Evolutionary conservation across 2,329 filamentous ascomycete genomes (phyloP).

Genomic region (Penicillium occitanis): DNA sequence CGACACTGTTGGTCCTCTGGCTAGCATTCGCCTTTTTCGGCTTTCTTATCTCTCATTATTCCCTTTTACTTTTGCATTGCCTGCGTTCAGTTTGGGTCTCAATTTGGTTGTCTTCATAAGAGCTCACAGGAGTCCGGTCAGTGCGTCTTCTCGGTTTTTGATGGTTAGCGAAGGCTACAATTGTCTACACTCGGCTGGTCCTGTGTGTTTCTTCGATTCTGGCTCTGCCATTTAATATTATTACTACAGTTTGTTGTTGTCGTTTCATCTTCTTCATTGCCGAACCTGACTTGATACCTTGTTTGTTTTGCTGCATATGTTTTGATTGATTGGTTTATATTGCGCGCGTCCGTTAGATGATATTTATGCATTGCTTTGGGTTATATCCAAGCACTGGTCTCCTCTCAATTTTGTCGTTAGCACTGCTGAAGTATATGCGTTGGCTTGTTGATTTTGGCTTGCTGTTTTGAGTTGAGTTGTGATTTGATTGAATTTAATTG

Average conservation of each 20-base stretch:
- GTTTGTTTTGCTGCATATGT: slow-evolving; percentile 12
- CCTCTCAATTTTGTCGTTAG: slow-evolving; percentile 16
- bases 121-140: slow-evolving; percentile 47
- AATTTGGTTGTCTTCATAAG: slow-evolving; percentile 31
- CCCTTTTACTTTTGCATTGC: slow-evolving; percentile 30
- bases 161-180: slow-evolving; percentile 37
- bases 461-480: neutral
- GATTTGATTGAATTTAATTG: slow-evolving; percentile 11
- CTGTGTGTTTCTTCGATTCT: slow-evolving; percentile 44
- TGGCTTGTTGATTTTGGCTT: slow-evolving; percentile 6
- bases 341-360: slow-evolving; percentile 8
- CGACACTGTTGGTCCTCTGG: slow-evolving; percentile 34
- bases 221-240: slow-evolving; percentile 41
- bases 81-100: slow-evolving; percentile 31
- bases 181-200: slow-evolving; percentile 48
- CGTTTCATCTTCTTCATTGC: slow-evolving; percentile 16
- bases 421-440: slow-evolving; percentile 8
- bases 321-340: neutral
- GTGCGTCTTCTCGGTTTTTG: slow-evolving; percentile 42
- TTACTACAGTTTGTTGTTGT: slow-evolving; percentile 25
- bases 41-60: slow-evolving; percentile 27
- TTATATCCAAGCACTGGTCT: slow-evolving; percentile 14
- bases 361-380: slow-evolving; percentile 17
- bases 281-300: slow-evolving; percentile 22
- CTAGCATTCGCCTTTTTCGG: slow-evolving; percentile 31